These are phyloP conservation scores for Emergomyces pasteurianus DNA, from an alignment of 2,329 filamentous ascomycete species.

Conservation along the genomic window DNA sequence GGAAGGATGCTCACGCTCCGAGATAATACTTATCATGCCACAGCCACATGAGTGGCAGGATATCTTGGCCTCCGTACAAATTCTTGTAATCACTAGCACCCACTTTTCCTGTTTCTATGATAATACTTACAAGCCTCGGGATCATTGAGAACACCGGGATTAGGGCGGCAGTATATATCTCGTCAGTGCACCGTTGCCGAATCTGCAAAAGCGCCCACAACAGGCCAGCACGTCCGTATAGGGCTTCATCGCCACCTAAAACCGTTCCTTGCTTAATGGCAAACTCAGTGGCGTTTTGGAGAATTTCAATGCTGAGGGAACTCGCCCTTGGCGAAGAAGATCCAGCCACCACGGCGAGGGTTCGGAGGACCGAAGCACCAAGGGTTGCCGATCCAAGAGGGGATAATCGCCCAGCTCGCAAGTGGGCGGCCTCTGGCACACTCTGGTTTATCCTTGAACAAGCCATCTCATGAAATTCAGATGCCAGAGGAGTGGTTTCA, in stretches of 20 bases:
- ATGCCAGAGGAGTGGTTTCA: conserved; percentile 7
- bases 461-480: conserved; percentile 18
- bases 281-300: conserved; percentile 18
- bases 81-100: conserved; percentile 20
- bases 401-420: conserved; percentile 17
- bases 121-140: conserved; percentile 21
- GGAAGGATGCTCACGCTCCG: conserved; percentile 27
- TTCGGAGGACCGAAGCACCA: conserved; percentile 17
- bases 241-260: conserved; percentile 27
- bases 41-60: conserved; percentile 30
- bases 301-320: conserved; percentile 18
- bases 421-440: conserved; percentile 1
- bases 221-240: conserved; percentile 29
- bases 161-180: conserved; percentile 12
- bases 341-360: conserved; percentile 12
- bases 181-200: conserved; percentile 16
- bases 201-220: conserved; percentile 27
- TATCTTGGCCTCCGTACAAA: conserved; percentile 19
- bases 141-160: conserved; percentile 17
- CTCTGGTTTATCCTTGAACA: conserved; percentile 16
- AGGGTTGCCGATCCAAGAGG: conserved; percentile 23
- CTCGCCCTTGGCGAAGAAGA: conserved; percentile 3
- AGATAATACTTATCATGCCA: conserved; percentile 26
- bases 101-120: conserved; percentile 23
- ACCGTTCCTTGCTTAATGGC: conserved; percentile 20